phyloP scores from a whole-genome alignment of 2,329 filamentous ascomycete genomes.

The Myriosclerotinia curreyana region DNA sequence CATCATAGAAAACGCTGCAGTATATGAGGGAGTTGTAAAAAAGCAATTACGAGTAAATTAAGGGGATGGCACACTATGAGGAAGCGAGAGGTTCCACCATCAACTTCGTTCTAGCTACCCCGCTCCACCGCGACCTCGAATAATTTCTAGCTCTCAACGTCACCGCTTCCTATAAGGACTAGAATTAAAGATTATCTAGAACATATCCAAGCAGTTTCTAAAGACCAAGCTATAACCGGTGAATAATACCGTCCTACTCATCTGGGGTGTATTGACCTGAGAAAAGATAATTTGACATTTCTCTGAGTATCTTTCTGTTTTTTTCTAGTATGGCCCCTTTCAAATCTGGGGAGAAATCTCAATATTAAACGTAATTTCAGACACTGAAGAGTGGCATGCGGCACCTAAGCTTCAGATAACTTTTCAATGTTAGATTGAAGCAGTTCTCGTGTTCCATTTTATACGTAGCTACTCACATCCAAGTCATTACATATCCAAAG shows the following conservation, averaged over 20 bases:
- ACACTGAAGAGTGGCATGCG: too few relatives aligned
- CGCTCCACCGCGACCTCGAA: too few relatives aligned
- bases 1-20: background rate
- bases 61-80: background rate
- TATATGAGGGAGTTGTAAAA: rapidly evolving
- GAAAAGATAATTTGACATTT: background rate
- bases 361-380: too few relatives aligned
- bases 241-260: too few relatives aligned
- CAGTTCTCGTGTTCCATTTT: too few relatives aligned
- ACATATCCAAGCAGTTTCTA: background rate
- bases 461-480: background rate
- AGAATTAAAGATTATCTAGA: background rate
- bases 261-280: too few relatives aligned
- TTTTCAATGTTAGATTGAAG: too few relatives aligned
- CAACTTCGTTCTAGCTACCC: background rate
- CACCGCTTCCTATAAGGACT: background rate
- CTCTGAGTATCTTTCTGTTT: background rate
- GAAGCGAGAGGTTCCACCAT: background rate
- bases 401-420: too few relatives aligned
- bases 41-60: background rate
- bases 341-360: too few relatives aligned
- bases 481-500: too few relatives aligned
- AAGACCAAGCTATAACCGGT: background rate
- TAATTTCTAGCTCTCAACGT: background rate
- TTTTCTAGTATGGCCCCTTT: background rate